Evolutionary conservation across 2,329 filamentous ascomycete genomes (phyloP).

Genomic region (Cercospora janseana): DNA sequence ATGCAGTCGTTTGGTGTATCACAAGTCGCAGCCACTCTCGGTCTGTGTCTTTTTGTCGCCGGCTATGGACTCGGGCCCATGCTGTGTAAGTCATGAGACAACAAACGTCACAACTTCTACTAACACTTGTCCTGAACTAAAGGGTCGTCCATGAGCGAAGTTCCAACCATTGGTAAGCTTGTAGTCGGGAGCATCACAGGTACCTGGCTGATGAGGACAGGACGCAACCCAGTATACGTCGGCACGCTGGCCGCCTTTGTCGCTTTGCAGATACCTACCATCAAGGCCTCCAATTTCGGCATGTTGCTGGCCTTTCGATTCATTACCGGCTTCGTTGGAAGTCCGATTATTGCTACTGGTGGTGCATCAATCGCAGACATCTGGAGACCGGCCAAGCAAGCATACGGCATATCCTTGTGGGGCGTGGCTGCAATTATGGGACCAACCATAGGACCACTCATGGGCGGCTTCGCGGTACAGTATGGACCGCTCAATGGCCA

Average conservation of each 20-base stretch:
- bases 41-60: constrained; percentile 51
- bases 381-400: constrained; percentile 40
- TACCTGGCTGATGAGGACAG: too few relatives aligned
- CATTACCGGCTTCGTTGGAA: constrained; percentile 52
- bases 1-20: constrained; percentile 47
- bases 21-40: constrained; percentile 48
- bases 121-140: too few relatives aligned
- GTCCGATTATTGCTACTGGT: constrained; percentile 47
- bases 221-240: constrained; percentile 53
- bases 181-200: too few relatives aligned
- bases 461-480: constrained; percentile 45
- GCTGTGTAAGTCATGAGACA: too few relatives aligned
- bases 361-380: constrained; percentile 48
- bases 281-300: constrained; percentile 51
- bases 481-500: too few relatives aligned
- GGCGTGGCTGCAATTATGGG: constrained; percentile 42
- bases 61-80: constrained; percentile 53
- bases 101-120: too few relatives aligned
- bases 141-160: constrained; percentile 51
- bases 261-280: constrained; percentile 49
- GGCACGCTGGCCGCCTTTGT: constrained; percentile 51
- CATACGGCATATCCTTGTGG: constrained; percentile 44
- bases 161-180: too few relatives aligned
- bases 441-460: constrained; percentile 39
- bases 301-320: constrained; percentile 55